phyloP scores from a whole-genome alignment of 371 early-diverging fungal genomes.

The Zychaea mexicana region DNA sequence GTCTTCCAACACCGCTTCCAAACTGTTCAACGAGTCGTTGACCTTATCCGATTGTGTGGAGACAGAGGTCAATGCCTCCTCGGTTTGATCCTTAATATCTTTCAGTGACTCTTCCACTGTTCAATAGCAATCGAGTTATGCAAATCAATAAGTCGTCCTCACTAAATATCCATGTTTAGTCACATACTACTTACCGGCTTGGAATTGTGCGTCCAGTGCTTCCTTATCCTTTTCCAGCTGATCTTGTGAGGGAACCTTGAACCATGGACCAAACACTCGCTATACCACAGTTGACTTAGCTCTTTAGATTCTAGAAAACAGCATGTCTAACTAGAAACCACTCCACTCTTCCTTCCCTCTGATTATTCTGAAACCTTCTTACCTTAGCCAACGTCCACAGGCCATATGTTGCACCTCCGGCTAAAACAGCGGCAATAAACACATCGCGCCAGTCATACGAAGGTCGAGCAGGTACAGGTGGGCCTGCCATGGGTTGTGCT shows the following conservation, averaged over 20 bases:
- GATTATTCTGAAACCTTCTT: slow-evolving; percentile 3
- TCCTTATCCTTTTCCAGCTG: slow-evolving; percentile 74
- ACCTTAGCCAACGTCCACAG: slow-evolving; percentile 81
- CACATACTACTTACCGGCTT: slow-evolving; percentile 50
- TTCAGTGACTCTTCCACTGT: slow-evolving; percentile 55
- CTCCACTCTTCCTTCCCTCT: no score
- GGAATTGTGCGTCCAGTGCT: slow-evolving; percentile 74
- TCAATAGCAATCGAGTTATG: not conserved
- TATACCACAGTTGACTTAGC: no score
- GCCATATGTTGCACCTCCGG: slow-evolving; percentile 88
- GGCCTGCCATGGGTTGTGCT: slow-evolving; percentile 30
- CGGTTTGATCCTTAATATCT: slow-evolving; percentile 65
- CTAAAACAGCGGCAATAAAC: slow-evolving; percentile 86
- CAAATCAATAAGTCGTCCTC: no score
- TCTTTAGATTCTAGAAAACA: no score
- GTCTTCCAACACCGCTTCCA: slow-evolving; percentile 69
- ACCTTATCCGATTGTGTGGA: slow-evolving; percentile 76
- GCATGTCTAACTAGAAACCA: no score
- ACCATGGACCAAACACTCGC: slow-evolving; percentile 71
- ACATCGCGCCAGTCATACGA: slow-evolving; percentile 90
- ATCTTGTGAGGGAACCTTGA: slow-evolving; percentile 68
- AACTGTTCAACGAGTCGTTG: slow-evolving; percentile 64
- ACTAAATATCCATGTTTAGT: no score
- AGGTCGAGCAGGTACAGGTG: slow-evolving; percentile 75
- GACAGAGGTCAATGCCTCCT: slow-evolving; percentile 73